Base-by-base conservation (phyloP, 2,329 filamentous ascomycete genomes). In the Tolypocladium album region DNA sequence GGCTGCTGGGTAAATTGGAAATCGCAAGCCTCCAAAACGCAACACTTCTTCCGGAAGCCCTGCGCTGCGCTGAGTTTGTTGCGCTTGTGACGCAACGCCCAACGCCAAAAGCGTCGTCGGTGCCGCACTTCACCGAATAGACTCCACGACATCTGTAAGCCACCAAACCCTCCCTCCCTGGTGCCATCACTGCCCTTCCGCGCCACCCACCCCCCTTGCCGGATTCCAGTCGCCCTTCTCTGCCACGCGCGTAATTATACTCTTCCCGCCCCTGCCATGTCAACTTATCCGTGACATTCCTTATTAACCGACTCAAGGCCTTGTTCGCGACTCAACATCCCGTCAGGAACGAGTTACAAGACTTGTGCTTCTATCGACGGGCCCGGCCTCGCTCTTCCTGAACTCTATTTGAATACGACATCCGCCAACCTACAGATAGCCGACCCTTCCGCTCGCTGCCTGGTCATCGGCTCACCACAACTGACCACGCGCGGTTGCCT, bases 171-270 rank as follows among this genome's bases (percentile, higher is more conserved):
- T 50, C 57, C 24, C 27, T 57, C 45, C 27, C 27, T 31, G 27
- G 27, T 31, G 56, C 43, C 27, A 45, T 22, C 56, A 39, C 53
- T 40, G 34, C 17, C 42, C 42, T 47, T 17, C 56, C 34, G 43
- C 56, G 56, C 56, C 31, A 55, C 58, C 50, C 59, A 43, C 43
- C 43, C 43, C 43, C 34, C 52, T 55, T 20, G 40, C 47, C 39
- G 39, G 56, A 69, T 69, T 68, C 67, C 67, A 68, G 64, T 64
- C 63, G 13, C 57, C 55, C 61, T 43, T 55, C 13, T 17, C 47
- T 31, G 27, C 27, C 17, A 17, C 27, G 17, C 47, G 24, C 47
- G 36, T 31, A 5, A 5, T 36, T n/a, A 12, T 22, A 20, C 11
- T 40, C 56, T 22, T 34, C 56, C 47, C 38, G 11, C 27, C 45